phyloP scores from a whole-genome alignment of 2,329 filamentous ascomycete genomes.

The Coniochaeta sp. region DNA sequence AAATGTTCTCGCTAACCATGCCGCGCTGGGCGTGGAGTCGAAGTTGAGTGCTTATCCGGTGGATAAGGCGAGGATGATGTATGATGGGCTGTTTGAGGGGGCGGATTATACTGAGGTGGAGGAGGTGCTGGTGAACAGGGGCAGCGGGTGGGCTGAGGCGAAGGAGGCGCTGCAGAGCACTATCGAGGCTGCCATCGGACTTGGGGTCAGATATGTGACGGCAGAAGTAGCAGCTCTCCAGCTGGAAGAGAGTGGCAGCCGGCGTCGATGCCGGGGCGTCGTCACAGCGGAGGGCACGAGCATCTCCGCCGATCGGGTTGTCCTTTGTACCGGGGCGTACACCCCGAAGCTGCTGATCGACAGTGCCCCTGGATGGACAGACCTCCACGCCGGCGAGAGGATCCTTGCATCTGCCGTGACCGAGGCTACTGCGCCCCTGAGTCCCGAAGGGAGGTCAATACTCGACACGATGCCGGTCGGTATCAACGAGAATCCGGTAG shows the following conservation, averaged over 20 bases:
- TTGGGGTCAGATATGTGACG: conserved; percentile 52
- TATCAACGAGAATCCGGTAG: conserved; percentile 21
- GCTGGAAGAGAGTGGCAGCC: conserved; percentile 32
- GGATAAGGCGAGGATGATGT: conserved; percentile 39
- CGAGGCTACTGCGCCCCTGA: conserved; percentile 49
- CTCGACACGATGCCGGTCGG: conserved; percentile 22
- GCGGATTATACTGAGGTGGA: conserved; percentile 53
- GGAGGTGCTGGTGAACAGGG: conserved; percentile 53
- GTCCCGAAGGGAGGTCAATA: conserved; percentile 26
- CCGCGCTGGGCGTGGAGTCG: conserved; percentile 29
- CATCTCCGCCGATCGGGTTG: conserved; percentile 40
- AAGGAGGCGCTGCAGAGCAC: conserved; percentile 48
- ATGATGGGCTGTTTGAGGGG: conserved; percentile 50
- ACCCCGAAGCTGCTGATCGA: conserved; percentile 48
- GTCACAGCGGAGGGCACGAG: conserved; percentile 33
- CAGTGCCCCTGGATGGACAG: conserved; percentile 37
- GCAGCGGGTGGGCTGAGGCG: conserved; percentile 58
- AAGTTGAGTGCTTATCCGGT: conserved; percentile 36
- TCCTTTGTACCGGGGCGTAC: conserved; percentile 51
- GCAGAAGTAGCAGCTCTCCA: conserved; percentile 40
- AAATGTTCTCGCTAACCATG: conserved; percentile 47
- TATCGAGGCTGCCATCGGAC: conserved; percentile 40
- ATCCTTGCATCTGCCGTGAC: conserved; percentile 54
- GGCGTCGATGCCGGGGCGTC: conserved; percentile 41
- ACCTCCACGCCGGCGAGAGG: conserved; percentile 43